Percentiles rank a stretch among this genome's conserved stretches.
phyloP scores from a whole-genome alignment of 495 filamentous ascomycete species.

The Ascodesmis nigricans region DNA sequence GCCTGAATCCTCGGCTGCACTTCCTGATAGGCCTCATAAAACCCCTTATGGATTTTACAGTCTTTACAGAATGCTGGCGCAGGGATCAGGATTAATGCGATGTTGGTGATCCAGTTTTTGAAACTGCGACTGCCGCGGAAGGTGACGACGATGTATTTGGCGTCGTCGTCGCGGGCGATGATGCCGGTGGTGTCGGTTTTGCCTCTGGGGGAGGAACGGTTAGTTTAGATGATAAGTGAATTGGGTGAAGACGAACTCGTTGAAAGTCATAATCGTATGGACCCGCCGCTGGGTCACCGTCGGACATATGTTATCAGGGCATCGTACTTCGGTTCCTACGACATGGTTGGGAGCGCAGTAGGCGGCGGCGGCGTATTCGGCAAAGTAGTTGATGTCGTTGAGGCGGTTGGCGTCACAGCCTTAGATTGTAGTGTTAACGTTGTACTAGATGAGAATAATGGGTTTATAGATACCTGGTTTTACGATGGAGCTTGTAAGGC shows the following conservation, averaged over 20 bases:
- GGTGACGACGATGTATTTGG: conserved; percentile 39
- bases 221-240: conserved; percentile 3
- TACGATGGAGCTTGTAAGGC: too few relatives aligned
- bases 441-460: neutral
- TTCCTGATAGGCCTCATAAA: conserved; percentile 32
- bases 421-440: too few relatives aligned
- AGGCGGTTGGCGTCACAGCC: conserved; percentile 8
- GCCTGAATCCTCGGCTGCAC: conserved; percentile 25
- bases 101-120: conserved; percentile 45
- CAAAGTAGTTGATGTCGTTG: conserved; percentile 34
- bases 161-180: conserved; percentile 41
- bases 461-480: neutral
- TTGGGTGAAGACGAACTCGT: conserved; percentile 28
- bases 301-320: conserved; percentile 37
- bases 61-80: conserved; percentile 22
- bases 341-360: conserved; percentile 39
- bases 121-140: conserved; percentile 44
- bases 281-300: conserved; percentile 34
- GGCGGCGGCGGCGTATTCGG: conserved; percentile 46
- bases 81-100: conserved; percentile 22
- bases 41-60: conserved; percentile 34
- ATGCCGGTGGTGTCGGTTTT: conserved; percentile 44
- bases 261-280: conserved; percentile 35
- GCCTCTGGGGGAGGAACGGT: conserved; percentile 22
- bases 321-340: conserved; percentile 29